Percentiles rank a stretch among this genome's conserved stretches.
phyloP scores from a whole-genome alignment of 2,329 filamentous ascomycete species.

The Aspergillus versicolor region DNA sequence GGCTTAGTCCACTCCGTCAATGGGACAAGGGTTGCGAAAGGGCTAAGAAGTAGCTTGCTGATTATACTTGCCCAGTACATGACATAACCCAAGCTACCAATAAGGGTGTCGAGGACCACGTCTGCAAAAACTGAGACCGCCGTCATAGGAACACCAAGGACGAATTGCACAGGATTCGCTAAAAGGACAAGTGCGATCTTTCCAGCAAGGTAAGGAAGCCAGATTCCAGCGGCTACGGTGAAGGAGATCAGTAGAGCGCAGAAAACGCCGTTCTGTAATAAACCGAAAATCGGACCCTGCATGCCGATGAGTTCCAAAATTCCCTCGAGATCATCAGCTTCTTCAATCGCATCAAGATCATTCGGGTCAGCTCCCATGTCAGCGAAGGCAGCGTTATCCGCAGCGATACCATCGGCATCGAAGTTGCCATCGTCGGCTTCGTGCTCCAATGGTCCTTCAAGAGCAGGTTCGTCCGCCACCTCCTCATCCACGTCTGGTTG shows the following conservation, averaged over 20 bases:
- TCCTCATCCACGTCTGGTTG: constrained; percentile 58
- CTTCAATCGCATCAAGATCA: constrained; percentile 56
- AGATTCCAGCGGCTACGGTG: constrained; percentile 81
- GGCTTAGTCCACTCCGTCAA: constrained; percentile 35
- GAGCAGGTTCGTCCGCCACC: constrained; percentile 57
- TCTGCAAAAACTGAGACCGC: constrained; percentile 73
- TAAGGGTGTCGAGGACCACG: constrained; percentile 70
- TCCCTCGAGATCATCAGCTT: constrained; percentile 92
- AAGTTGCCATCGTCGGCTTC: constrained; percentile 48
- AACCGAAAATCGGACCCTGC: constrained; percentile 83
- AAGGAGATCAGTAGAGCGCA: constrained; percentile 86
- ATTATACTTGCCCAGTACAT: constrained; percentile 41
- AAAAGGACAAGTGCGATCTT: constrained; percentile 77
- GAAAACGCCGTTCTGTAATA: constrained; percentile 94
- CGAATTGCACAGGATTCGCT: constrained; percentile 70
- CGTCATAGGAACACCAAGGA: constrained; percentile 68
- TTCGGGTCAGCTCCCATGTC: constrained; percentile 65
- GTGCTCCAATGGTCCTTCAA: constrained; percentile 59
- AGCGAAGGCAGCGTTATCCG: constrained; percentile 34
- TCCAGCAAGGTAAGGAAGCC: constrained; percentile 88
- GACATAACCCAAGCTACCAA: constrained; percentile 62
- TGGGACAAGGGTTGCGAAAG: constrained; percentile 36
- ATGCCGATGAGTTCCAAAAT: constrained; percentile 95
- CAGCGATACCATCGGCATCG: constrained; percentile 36
- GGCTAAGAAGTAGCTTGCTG: constrained; percentile 33